Evolutionary conservation across 2,329 filamentous ascomycete genomes (phyloP).

Genomic region (Tolypocladium ophioglossoides): DNA sequence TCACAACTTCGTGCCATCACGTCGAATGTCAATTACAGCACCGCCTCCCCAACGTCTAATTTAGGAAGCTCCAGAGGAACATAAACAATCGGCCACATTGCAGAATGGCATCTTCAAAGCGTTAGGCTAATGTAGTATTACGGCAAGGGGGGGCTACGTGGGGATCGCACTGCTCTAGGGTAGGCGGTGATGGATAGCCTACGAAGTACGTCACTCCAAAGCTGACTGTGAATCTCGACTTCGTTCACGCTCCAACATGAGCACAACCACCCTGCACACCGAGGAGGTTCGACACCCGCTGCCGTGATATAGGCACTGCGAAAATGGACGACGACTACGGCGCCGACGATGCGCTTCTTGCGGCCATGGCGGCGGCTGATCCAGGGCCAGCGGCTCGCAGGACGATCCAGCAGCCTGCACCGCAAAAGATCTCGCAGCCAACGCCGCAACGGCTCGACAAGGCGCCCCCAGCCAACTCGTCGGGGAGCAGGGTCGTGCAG

Average conservation of each 20-base stretch:
- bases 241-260: background rate
- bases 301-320: background rate
- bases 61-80: background rate
- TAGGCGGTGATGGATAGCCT: background rate
- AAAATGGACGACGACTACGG: slow-evolving; percentile 46
- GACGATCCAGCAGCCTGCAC: slow-evolving; percentile 26
- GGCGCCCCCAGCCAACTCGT: slow-evolving; percentile 29
- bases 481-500: slow-evolving; percentile 58
- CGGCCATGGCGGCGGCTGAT: slow-evolving; percentile 42
- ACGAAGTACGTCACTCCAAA: background rate
- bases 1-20: background rate
- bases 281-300: background rate
- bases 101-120: background rate
- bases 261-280: background rate
- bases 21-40: background rate
- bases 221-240: background rate
- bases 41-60: background rate
- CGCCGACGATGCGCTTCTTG: slow-evolving; percentile 44
- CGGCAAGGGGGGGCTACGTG: too few species aligned
- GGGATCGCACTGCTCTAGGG: background rate
- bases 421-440: slow-evolving; percentile 34
- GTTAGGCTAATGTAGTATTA: background rate
- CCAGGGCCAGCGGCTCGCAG: slow-evolving; percentile 14
- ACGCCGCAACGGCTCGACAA: slow-evolving; percentile 47
- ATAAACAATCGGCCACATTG: background rate